Percentiles rank a stretch among this genome's conserved stretches.
phyloP scores from a whole-genome alignment of 352 stramenopile species.

The Phytophthora capsici region DNA sequence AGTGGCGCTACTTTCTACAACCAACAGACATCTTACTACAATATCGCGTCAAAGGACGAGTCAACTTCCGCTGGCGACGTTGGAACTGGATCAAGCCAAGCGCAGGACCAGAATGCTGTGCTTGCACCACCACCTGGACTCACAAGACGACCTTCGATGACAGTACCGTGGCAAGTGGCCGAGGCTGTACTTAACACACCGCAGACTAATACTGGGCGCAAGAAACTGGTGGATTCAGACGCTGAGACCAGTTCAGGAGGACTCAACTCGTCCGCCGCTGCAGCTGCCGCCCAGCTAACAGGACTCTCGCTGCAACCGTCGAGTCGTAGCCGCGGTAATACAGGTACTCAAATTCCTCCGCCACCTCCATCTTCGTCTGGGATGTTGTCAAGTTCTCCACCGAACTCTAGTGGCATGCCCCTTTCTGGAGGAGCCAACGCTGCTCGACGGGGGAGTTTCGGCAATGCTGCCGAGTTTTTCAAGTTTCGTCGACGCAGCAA shows the following conservation, averaged over 20 bases:
- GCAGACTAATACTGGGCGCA: slow-evolving; percentile 69
- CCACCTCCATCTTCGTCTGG: slow-evolving; percentile 23
- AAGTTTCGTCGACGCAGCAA: slow-evolving; percentile 89
- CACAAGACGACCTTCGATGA: slow-evolving; percentile 83
- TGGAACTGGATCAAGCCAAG: slow-evolving; percentile 15
- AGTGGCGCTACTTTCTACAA: slow-evolving; percentile 65
- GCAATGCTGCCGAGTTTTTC: slow-evolving; percentile 87
- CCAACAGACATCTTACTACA: slow-evolving; percentile 77
- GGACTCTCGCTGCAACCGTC: slow-evolving; percentile 49
- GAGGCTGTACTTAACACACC: slow-evolving; percentile 85
- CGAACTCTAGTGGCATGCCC: slow-evolving; percentile 22
- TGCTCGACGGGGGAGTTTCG: slow-evolving; percentile 75
- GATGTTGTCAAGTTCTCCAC: slow-evolving; percentile 40
- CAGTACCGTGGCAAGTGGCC: slow-evolving; percentile 85
- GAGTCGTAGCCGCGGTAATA: slow-evolving; percentile 49
- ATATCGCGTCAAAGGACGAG: slow-evolving; percentile 73
- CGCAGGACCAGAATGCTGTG: slow-evolving; percentile 69
- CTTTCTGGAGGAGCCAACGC: slow-evolving; percentile 33
- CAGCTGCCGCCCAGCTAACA: slow-evolving; percentile 73
- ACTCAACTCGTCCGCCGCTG: slow-evolving; percentile 66
- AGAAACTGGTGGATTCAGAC: slow-evolving; percentile 72
- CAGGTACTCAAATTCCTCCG: slow-evolving; percentile 28
- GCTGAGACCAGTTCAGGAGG: slow-evolving; percentile 34
- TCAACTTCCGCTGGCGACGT: slow-evolving; percentile 17
- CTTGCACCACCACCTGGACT: slow-evolving; percentile 75